phyloP scores from a whole-genome alignment of 2,329 filamentous ascomycete species.

The Alternaria infectoria region DNA sequence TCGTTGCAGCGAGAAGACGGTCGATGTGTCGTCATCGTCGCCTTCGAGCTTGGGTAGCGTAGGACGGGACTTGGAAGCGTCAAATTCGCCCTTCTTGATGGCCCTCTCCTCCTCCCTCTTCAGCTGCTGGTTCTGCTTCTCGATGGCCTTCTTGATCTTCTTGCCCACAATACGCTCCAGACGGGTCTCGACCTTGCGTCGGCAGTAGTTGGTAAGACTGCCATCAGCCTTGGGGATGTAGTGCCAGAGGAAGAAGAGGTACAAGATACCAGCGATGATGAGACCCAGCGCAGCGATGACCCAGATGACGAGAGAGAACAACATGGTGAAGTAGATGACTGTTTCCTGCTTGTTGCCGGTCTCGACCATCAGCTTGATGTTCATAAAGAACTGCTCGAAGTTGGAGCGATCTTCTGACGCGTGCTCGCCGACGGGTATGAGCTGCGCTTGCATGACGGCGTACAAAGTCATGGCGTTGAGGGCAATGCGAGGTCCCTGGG shows the following conservation, averaged over 20 bases:
- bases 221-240: slow-evolving; percentile 86
- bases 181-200: slow-evolving; percentile 86
- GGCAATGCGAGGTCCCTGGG: slow-evolving; percentile 88
- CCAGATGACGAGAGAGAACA: slow-evolving; percentile 91
- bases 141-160: slow-evolving; percentile 88
- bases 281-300: slow-evolving; percentile 77
- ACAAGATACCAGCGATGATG: slow-evolving; percentile 76
- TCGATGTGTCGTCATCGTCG: slow-evolving; percentile 50
- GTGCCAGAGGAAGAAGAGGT: slow-evolving; percentile 88
- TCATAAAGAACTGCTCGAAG: slow-evolving; percentile 80
- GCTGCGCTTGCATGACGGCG: slow-evolving; percentile 77
- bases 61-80: slow-evolving; percentile 37
- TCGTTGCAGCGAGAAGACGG: slow-evolving; percentile 41
- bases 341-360: slow-evolving; percentile 76
- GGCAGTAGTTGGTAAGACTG: slow-evolving; percentile 82
- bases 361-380: slow-evolving; percentile 74
- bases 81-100: slow-evolving; percentile 55
- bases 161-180: slow-evolving; percentile 82
- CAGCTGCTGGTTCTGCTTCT: slow-evolving; percentile 69
- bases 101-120: slow-evolving; percentile 50
- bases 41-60: slow-evolving; percentile 51
- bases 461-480: slow-evolving; percentile 90
- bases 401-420: slow-evolving; percentile 65
- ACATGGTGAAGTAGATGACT: slow-evolving; percentile 85
- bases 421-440: slow-evolving; percentile 67